Conservation (phyloP, 1,139 yeast species). For the Diutina siamensis region DNA sequence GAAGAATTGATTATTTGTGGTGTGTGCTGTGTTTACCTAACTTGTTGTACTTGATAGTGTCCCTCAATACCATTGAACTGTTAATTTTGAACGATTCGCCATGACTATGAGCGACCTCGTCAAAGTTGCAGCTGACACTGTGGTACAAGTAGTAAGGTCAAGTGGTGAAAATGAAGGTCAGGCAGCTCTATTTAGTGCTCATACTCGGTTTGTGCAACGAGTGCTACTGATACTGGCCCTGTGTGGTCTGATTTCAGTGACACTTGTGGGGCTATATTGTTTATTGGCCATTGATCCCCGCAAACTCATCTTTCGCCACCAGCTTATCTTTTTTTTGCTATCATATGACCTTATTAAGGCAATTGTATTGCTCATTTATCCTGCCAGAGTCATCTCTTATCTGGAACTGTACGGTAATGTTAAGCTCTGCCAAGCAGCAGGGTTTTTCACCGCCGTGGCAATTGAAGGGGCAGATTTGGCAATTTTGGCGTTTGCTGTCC, state of each 20-base stretch:
- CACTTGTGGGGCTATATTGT: constrained; percentile 24
- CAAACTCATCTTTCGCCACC: constrained; percentile 57
- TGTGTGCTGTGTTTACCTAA: no score
- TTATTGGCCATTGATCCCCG: constrained; percentile 52
- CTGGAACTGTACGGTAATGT: constrained; percentile 39
- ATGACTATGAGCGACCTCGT: background rate
- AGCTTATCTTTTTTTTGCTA: constrained; percentile 54
- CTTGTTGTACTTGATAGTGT: no score
- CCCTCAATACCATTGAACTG: no score
- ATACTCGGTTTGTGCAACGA: background rate
- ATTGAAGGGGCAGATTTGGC: constrained; percentile 87
- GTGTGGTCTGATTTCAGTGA: constrained; percentile 4
- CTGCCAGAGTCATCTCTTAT: constrained; percentile 44
- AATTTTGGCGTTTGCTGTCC: constrained; percentile 72
- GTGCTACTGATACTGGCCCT: constrained; percentile 5
- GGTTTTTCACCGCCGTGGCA: constrained; percentile 74
- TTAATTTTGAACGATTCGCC: no score
- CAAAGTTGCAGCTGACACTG: background rate
- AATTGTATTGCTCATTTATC: constrained; percentile 56
- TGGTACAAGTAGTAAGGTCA: no score
- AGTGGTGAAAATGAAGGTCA: no score
- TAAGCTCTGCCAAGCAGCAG: constrained; percentile 60
- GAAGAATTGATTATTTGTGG: no score
- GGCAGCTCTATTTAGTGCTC: background rate
- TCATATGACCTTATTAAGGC: constrained; percentile 71